Evolutionary conservation across 495 filamentous ascomycete genomes (phyloP).

Genomic region (Entonaema liquescens): DNA sequence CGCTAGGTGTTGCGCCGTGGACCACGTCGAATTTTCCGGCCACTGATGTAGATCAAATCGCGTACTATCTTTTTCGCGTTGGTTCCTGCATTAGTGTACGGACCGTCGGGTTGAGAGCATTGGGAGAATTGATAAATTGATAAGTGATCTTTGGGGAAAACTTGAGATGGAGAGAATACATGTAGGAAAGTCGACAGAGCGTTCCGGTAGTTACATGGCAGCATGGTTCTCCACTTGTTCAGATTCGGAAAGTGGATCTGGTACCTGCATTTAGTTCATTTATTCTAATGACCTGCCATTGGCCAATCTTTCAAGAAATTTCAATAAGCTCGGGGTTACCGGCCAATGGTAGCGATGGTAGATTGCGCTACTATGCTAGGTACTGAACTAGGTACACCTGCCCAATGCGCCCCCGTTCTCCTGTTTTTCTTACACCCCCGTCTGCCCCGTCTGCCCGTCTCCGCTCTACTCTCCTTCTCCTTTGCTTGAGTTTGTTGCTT

Average conservation of each 20-base stretch:
- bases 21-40: not conserved
- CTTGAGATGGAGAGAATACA: not conserved
- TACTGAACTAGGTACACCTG: not conserved
- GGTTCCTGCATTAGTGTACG: conserved; percentile 34
- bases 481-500: conserved; percentile 25
- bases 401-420: conserved; percentile 30
- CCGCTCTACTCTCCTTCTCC: conserved; percentile 24
- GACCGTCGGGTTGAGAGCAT: not conserved
- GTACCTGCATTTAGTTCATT: conserved; percentile 38
- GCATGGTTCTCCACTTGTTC: conserved; percentile 9
- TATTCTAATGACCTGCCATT: conserved; percentile 6
- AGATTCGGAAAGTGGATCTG: conserved; percentile 17
- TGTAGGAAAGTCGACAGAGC: conserved; percentile 14
- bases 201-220: conserved; percentile 35
- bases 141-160: conserved; percentile 3
- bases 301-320: conserved; percentile 18
- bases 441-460: conserved; percentile 1
- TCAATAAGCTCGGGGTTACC: conserved; percentile 23
- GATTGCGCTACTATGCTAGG: conserved; percentile 21
- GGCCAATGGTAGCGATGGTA: conserved; percentile 21
- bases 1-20: not conserved
- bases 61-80: conserved; percentile 1
- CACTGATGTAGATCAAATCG: conserved; percentile 16
- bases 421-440: conserved; percentile 17
- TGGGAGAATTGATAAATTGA: not conserved